Base-by-base conservation (phyloP, 1,284 basidiomycete genomes). In the Clitocybe nebularis region DNA sequence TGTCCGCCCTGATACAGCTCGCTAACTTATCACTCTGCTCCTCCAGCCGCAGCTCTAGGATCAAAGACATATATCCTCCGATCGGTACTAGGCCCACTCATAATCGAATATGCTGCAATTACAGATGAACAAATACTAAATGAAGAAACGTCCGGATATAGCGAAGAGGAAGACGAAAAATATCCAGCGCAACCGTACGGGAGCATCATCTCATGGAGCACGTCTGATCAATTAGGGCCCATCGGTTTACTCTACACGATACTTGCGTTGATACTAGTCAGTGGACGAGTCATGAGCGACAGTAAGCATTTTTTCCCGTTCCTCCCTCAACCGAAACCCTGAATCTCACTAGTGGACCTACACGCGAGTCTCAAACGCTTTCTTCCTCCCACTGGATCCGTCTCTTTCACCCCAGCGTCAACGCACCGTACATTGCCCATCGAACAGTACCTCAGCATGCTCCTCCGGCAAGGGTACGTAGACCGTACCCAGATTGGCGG, bases 21-120 rank as follows among this genome's bases (percentile, higher is more conserved):
- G 25, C 30, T 10, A 19, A 33, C 34, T 24, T 25, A 37, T 19
- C 20, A 38, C 30, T 23, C 21, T 25, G 26, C 8, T 45, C 14
- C 9, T 33, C 32, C 47, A 84, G 82, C 72, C 30, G 63, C 74
- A 1, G 63, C 73, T 1, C 53, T 72, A 1, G 79, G 81, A 4
- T 80, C 82, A 1, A 88, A 86, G 55, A 77, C 77, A 5, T 90
- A 84, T 55, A 84, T 89, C 35, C 63, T 89, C n/a, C 80, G 86
- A 30, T 86, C 84, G 0, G 63, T 60, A 0, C 69, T 89, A 9
- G 62, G 84, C 45, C 58, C 73, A 0, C 47, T 55, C 7, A 64
- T 89, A 34, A 78, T 89, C 34, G 77, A 77, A 43, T 62, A 68
- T 24, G 81, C 84, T 0, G 68, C 73, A 3, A 54, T 72, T 7